Conservation (phyloP, 2,329 filamentous ascomycete species). For the Nigrograna mackinnonii region DNA sequence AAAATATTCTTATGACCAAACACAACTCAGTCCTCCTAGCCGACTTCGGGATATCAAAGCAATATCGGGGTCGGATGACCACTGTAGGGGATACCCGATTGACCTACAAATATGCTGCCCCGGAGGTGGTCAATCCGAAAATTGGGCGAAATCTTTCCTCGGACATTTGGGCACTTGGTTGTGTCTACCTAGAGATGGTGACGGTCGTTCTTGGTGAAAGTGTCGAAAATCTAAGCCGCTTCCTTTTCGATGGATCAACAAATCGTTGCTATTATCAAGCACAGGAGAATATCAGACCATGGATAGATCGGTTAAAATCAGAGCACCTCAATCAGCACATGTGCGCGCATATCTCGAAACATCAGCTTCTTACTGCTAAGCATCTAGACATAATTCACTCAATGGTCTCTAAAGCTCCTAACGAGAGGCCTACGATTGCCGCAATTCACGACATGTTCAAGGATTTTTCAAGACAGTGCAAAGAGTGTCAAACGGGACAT, state of each 20-base stretch:
- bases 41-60: conserved; percentile 1
- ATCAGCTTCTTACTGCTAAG: background rate
- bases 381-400: background rate
- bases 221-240: background rate
- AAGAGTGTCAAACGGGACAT: background rate
- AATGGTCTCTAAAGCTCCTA: background rate
- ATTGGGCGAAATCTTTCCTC: background rate
- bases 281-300: too few species aligned
- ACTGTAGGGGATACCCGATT: background rate
- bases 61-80: background rate
- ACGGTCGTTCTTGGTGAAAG: conserved; percentile 1
- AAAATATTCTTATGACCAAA: background rate
- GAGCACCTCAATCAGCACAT: too few species aligned
- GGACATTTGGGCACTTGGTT: background rate
- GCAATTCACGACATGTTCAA: background rate
- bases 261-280: too few species aligned
- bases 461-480: background rate
- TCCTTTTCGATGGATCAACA: too few species aligned
- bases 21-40: background rate
- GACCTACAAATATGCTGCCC: background rate
- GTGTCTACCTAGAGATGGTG: background rate
- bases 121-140: background rate
- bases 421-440: background rate
- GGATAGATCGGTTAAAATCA: too few species aligned
- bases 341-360: too few species aligned